A percentile compares a stretch with the other conserved stretches of the same genome.
These are phyloP conservation scores for Cicer judaicum DNA, from an alignment of 306 rosid genomes.

Conservation along the genomic window DNA sequence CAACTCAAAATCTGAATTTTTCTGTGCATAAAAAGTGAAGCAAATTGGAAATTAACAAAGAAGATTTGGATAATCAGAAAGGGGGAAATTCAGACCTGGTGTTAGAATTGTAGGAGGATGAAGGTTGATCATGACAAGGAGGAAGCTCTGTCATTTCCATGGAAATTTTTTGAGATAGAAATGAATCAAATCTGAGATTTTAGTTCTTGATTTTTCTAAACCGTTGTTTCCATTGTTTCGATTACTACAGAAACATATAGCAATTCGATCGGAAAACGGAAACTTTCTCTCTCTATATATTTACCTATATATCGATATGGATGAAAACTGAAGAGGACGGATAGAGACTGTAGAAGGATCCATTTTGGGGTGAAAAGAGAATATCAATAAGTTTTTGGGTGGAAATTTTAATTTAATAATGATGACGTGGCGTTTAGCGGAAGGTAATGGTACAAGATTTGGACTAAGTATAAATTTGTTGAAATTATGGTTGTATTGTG, in stretches of 20 bases:
- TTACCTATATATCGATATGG: background rate
- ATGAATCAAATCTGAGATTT: slow-evolving; percentile 18
- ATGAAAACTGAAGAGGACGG: background rate
- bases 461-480: background rate
- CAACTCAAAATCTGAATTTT: background rate
- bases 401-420: background rate
- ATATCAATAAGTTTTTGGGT: background rate
- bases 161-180: slow-evolving; percentile 32
- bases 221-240: slow-evolving; percentile 19
- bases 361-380: background rate
- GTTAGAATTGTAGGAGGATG: slow-evolving; percentile 45
- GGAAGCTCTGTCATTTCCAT: slow-evolving; percentile 25
- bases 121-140: slow-evolving; percentile 33
- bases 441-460: background rate
- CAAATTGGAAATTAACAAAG: slow-evolving; percentile 18
- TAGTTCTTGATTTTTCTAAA: slow-evolving; percentile 14
- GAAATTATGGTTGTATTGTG: background rate
- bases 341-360: slow-evolving; percentile 14
- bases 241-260: background rate
- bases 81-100: slow-evolving; percentile 47
- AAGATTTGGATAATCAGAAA: background rate
- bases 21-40: background rate
- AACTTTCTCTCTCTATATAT: slow-evolving; percentile 24
- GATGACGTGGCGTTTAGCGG: background rate
- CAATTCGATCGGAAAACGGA: slow-evolving; percentile 9